Evolutionary conservation across 306 rosid genomes (phyloP).

Genomic region (Hylodesmum podocarpum): DNA sequence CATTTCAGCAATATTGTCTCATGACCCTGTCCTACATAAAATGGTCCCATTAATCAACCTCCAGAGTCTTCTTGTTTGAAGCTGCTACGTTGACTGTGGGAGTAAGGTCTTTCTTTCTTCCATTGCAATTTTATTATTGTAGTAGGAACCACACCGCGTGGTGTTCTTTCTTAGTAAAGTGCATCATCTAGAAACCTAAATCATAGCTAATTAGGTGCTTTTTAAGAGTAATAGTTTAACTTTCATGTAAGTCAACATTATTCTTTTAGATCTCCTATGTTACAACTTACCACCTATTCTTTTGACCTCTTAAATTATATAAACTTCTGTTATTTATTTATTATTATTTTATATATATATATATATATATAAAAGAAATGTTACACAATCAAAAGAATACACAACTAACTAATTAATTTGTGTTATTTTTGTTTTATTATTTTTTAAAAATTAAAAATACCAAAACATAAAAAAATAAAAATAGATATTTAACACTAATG

Average conservation of each 20-base stretch:
- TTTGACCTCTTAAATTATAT: no score
- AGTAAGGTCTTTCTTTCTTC: not conserved
- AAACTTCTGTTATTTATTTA: no score
- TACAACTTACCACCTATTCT: no score
- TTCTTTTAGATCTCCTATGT: no score
- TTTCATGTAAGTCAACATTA: not conserved
- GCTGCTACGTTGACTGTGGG: not conserved
- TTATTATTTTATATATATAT: no score
- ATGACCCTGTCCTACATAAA: not conserved
- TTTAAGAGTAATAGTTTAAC: not conserved
- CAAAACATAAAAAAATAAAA: no score
- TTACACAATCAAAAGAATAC: no score
- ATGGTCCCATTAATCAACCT: not conserved
- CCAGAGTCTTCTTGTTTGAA: not conserved
- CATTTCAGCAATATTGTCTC: not conserved
- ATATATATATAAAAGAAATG: no score
- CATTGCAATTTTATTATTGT: not conserved
- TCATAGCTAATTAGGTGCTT: not conserved
- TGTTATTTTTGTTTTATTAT: no score
- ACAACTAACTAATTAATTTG: no score
- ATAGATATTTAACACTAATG: no score
- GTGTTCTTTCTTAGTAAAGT: not conserved
- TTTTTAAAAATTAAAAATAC: no score
- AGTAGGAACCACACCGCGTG: not conserved
- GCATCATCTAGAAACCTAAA: slow-evolving; percentile 4